A percentile compares a stretch with the other conserved stretches of the same genome.
Conservation (phyloP, 805 yeast genomes). For the Candida montana region DNA sequence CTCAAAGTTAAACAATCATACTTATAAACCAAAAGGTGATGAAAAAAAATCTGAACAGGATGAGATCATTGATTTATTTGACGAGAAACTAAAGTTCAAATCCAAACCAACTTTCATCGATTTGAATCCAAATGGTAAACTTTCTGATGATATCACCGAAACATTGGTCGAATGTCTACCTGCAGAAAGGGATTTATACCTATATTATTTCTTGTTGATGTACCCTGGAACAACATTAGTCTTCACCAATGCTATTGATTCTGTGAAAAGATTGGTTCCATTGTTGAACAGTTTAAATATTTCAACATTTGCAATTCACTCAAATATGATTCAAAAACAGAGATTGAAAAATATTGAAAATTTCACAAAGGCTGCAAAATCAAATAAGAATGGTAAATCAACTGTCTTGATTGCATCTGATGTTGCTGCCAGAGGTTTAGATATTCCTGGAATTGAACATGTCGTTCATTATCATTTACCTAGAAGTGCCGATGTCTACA, state of each 20-base stretch:
- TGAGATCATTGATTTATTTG: constrained; percentile 60
- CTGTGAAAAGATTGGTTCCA: constrained; percentile 82
- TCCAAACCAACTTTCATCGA: constrained; percentile 72
- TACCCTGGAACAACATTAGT: constrained; percentile 88
- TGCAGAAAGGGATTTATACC: constrained; percentile 80
- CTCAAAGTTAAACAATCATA: constrained; percentile 54
- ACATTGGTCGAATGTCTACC: constrained; percentile 89
- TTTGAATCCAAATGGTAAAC: constrained; percentile 78
- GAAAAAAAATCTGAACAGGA: constrained; percentile 36
- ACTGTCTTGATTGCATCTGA: constrained; percentile 88
- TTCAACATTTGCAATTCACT: constrained; percentile 74
- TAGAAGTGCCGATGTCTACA: constrained; percentile 86
- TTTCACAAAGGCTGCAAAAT: constrained; percentile 50
- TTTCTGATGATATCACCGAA: constrained; percentile 72
- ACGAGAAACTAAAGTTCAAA: constrained; percentile 65
- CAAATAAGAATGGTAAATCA: constrained; percentile 35
- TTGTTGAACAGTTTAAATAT: constrained; percentile 64
- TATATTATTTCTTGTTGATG: constrained; percentile 79
- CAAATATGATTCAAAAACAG: constrained; percentile 93
- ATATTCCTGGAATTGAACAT: constrained; percentile 84
- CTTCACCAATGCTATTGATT: constrained; percentile 92
- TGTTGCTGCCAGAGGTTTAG: constrained; percentile 97
- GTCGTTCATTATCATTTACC: constrained; percentile 96
- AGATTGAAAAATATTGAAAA: constrained; percentile 81
- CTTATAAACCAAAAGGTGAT: constrained; percentile 25